Percentiles rank a stretch among this genome's conserved stretches.
Evolutionary conservation across 352 stramenopile genomes (phyloP).

Genomic region (Pythium sp.): DNA sequence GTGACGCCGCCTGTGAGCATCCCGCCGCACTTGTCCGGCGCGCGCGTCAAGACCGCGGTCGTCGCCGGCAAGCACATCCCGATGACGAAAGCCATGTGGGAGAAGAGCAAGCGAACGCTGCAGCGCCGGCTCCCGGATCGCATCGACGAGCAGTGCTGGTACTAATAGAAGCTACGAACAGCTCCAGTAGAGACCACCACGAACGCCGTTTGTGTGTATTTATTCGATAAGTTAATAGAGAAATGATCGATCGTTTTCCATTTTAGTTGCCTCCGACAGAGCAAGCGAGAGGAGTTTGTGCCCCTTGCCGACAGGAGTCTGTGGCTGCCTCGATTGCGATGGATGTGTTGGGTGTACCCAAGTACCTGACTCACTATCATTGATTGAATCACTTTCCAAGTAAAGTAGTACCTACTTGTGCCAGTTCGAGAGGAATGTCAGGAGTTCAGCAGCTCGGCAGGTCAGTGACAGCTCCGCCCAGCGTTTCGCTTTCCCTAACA

Average conservation of each 20-base stretch:
- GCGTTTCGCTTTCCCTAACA: no score
- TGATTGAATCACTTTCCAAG: no score
- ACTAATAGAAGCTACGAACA: not conserved
- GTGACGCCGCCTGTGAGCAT: conserved; percentile 53
- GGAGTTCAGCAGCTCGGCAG: no score
- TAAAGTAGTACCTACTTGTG: no score
- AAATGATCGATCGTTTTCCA: not conserved
- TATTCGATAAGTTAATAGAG: conserved; percentile 8
- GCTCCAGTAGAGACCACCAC: not conserved
- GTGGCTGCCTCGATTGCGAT: no score
- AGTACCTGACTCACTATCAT: no score
- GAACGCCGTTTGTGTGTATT: not conserved
- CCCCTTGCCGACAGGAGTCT: no score
- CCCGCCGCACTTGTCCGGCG: conserved; percentile 31
- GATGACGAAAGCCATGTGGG: conserved; percentile 64
- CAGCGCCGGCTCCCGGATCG: conserved; percentile 14
- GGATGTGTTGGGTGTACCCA: no score
- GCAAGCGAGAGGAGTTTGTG: no score
- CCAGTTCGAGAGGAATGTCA: no score
- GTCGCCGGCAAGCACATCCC: conserved; percentile 61
- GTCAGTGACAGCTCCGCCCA: no score
- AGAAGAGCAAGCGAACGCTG: conserved; percentile 33
- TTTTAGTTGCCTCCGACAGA: not conserved
- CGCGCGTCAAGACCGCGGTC: conserved; percentile 27
- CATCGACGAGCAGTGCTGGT: conserved; percentile 21